Conservation (phyloP, 2,329 filamentous ascomycete species). For the Ceratocystiopsis minuta region DNA sequence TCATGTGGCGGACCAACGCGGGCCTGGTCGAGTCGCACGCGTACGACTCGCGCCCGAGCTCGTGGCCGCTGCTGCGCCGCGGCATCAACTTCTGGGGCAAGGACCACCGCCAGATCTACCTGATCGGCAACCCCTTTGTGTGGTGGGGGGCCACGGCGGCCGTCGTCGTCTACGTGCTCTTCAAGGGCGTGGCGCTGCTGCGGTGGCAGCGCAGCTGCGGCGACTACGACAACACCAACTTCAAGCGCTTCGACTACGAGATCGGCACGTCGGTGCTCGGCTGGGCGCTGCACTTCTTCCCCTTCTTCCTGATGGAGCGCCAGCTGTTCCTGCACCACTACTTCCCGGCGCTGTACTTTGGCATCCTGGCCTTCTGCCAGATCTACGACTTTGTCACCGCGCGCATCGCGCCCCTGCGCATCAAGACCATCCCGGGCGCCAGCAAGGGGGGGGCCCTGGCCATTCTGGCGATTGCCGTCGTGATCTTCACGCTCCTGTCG, state of each 20-base stretch:
- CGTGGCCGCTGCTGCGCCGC: slow-evolving; percentile 80
- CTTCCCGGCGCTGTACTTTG: slow-evolving; percentile 92
- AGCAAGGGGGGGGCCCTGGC: slow-evolving; percentile 56
- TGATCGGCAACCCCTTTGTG: slow-evolving; percentile 84
- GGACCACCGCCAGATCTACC: slow-evolving; percentile 85
- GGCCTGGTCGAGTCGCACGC: slow-evolving; percentile 91
- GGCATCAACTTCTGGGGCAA: slow-evolving; percentile 99
- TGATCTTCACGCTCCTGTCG: slow-evolving; percentile 68
- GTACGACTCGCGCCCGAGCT: slow-evolving; percentile 88
- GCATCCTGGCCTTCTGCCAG: slow-evolving; percentile 75
- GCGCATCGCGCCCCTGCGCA: slow-evolving; percentile 48
- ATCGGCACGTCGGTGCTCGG: slow-evolving; percentile 77
- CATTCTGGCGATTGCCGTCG: slow-evolving; percentile 57
- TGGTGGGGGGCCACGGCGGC: slow-evolving; percentile 82
- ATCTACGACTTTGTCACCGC: slow-evolving; percentile 70
- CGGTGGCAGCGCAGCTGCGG: slow-evolving; percentile 87
- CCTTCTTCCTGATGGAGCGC: slow-evolving; percentile 94
- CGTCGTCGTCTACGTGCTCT: slow-evolving; percentile 56
- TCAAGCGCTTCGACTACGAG: slow-evolving; percentile 97
- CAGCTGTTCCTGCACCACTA: slow-evolving; percentile 98
- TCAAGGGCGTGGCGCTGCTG: slow-evolving; percentile 76
- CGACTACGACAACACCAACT: slow-evolving; percentile 65
- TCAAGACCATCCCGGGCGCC: slow-evolving; percentile 52
- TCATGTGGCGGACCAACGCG: slow-evolving; percentile 98
- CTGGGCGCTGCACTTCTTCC: slow-evolving; percentile 98